phyloP scores from a whole-genome alignment of 805 yeast species.

The Lachancea kluyveri region DNA sequence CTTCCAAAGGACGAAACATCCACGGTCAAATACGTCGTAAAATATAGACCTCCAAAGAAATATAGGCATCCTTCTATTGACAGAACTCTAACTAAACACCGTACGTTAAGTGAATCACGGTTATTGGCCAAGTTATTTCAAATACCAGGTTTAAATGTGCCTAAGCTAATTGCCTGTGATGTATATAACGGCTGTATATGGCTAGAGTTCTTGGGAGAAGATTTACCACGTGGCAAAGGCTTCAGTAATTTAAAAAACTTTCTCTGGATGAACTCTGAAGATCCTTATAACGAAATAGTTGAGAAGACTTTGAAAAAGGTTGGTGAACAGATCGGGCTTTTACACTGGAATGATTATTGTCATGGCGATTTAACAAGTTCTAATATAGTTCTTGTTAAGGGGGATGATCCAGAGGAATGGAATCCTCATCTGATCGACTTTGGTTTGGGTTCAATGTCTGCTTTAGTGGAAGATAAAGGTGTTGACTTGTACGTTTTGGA shows the following conservation, averaged over 20 bases:
- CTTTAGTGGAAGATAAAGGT: slow-evolving; percentile 84
- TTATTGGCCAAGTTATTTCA: slow-evolving; percentile 51
- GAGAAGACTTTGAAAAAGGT: slow-evolving; percentile 43
- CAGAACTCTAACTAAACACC: slow-evolving; percentile 61
- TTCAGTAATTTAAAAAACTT: slow-evolving; percentile 65
- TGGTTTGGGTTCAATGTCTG: slow-evolving; percentile 77
- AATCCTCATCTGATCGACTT: slow-evolving; percentile 77
- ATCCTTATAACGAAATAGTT: slow-evolving; percentile 35
- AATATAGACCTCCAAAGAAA: slow-evolving; percentile 84
- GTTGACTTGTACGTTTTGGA: slow-evolving; percentile 95
- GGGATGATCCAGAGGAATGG: slow-evolving; percentile 19
- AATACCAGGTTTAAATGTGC: slow-evolving; percentile 54
- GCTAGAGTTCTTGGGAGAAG: slow-evolving; percentile 75
- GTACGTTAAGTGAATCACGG: slow-evolving; percentile 83
- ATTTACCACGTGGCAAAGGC: slow-evolving; percentile 40
- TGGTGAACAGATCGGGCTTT: slow-evolving; percentile 59
- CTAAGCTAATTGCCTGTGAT: slow-evolving; percentile 72
- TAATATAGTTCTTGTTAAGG: slow-evolving; percentile 55
- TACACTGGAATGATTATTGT: slow-evolving; percentile 72
- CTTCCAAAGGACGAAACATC: slow-evolving; percentile 29
- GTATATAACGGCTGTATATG: slow-evolving; percentile 72
- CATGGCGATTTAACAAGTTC: slow-evolving; percentile 96
- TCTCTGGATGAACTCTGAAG: slow-evolving; percentile 47
- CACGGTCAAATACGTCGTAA: slow-evolving; percentile 49
- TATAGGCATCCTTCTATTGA: slow-evolving; percentile 86